Percentiles rank a stretch among this genome's conserved stretches.
Conservation (phyloP, 2,329 filamentous ascomycete genomes). For the Fusarium neocosmosporiellum region DNA sequence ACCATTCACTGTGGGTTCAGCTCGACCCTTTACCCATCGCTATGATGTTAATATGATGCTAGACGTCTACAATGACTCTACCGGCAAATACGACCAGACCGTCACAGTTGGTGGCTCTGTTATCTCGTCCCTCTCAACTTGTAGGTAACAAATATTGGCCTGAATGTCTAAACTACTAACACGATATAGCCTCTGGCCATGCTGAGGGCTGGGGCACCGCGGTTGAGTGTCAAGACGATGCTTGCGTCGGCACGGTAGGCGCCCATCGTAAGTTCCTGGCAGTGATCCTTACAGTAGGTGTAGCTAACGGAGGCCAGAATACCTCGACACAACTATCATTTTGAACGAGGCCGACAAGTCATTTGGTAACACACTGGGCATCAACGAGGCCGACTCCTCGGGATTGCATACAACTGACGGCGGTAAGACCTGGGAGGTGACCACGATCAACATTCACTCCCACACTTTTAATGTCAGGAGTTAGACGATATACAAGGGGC, state of each 20-base stretch:
- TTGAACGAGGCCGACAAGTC: constrained; percentile 13
- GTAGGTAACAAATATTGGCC: not conserved
- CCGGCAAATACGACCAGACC: constrained; percentile 28
- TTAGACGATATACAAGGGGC: not conserved
- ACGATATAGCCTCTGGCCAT: constrained; percentile 15
- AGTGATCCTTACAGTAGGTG: fast-evolving
- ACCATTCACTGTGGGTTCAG: constrained; percentile 21
- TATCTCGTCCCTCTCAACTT: constrained; percentile 21
- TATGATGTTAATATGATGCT: not conserved
- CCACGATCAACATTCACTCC: constrained; percentile 23
- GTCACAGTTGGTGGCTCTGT: constrained; percentile 8
- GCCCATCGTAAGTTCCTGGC: constrained; percentile 11
- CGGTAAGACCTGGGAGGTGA: constrained; percentile 28
- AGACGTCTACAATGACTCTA: constrained; percentile 31
- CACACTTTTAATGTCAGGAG: constrained; percentile 21
- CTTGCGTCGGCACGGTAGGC: constrained; percentile 17
- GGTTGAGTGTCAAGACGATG: constrained; percentile 32
- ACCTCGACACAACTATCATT: constrained; percentile 23
- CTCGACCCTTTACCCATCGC: not conserved
- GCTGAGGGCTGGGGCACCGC: constrained; percentile 32
- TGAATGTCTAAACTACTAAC: not conserved
- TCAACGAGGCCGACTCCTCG: constrained; percentile 24
- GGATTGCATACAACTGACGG: constrained; percentile 24
- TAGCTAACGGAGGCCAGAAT: constrained; percentile 12
- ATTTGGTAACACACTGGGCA: constrained; percentile 13